phyloP scores from a whole-genome alignment of 805 yeast species.

The Dipodascus geniculatus region DNA sequence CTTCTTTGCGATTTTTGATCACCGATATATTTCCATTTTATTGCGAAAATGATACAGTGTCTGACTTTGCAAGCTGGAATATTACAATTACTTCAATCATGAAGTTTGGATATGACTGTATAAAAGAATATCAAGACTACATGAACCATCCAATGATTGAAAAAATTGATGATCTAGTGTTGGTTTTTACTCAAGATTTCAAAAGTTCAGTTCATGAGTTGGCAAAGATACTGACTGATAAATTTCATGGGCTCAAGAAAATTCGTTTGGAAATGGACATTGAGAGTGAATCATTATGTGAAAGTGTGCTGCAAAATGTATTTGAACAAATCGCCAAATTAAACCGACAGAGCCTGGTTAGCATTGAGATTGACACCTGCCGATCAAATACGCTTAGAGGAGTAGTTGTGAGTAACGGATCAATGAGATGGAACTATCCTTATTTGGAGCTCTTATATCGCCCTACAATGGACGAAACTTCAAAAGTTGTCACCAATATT shows the following conservation, averaged over 20 bases:
- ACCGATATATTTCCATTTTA: neutral
- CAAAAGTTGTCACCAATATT: neutral
- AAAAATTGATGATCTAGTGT: neutral
- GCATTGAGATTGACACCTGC: neutral
- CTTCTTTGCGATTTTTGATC: neutral
- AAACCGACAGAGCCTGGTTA: neutral
- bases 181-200: neutral
- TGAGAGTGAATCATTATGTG: neutral
- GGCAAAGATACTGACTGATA: neutral
- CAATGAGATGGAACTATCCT: neutral
- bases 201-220: neutral
- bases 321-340: neutral
- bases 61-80: neutral
- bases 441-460: neutral
- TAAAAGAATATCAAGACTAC: neutral
- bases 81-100: neutral
- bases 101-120: neutral
- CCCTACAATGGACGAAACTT: neutral
- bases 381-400: neutral
- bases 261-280: neutral
- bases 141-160: neutral
- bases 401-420: neutral
- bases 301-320: neutral
- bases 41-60: neutral
- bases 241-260: neutral